Percentiles rank a stretch among this genome's conserved stretches.
phyloP scores from a whole-genome alignment of 1,284 basidiomycete species.

The Cryptococcus depauperatus region DNA sequence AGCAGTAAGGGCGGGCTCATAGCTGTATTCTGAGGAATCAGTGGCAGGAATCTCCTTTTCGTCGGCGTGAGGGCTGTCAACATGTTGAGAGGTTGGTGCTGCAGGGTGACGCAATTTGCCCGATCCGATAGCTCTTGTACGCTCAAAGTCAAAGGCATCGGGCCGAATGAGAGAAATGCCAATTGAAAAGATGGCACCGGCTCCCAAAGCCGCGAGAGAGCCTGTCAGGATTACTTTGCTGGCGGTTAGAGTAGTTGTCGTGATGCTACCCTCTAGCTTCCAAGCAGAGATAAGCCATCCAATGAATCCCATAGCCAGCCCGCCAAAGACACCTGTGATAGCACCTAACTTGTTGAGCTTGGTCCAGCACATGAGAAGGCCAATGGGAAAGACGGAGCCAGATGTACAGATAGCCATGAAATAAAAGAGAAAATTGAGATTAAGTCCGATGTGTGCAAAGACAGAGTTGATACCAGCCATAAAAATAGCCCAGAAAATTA shows the following conservation, averaged over 20 bases:
- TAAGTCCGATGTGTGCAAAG: conserved; percentile 13
- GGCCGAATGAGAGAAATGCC: no score
- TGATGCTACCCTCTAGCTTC: conserved; percentile 58
- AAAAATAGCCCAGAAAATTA: no score
- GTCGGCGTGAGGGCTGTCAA: background rate
- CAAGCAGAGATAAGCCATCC: conserved; percentile 76
- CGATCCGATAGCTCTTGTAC: conserved; percentile 64
- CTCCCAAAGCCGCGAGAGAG: no score
- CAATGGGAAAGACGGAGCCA: conserved; percentile 66
- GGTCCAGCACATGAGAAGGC: conserved; percentile 68
- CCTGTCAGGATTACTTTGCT: conserved; percentile 59
- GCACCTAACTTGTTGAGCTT: conserved; percentile 73
- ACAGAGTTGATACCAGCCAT: conserved; percentile 10
- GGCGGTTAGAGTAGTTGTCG: conserved; percentile 55
- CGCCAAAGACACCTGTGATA: conserved; percentile 57
- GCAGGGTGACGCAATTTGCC: background rate
- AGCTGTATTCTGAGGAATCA: background rate
- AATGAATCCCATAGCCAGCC: conserved; percentile 51
- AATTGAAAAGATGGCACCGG: no score
- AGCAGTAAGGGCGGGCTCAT: conserved; percentile 7
- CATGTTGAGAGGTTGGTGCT: background rate
- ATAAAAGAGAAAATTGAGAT: conserved; percentile 13
- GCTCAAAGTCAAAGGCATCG: conserved; percentile 75
- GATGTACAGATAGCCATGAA: conserved; percentile 15
- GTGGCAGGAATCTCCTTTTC: conserved; percentile 1